These are phyloP conservation scores for Monosporozyma aerobia DNA, from an alignment of 805 yeast genomes.

Conservation along the genomic window DNA sequence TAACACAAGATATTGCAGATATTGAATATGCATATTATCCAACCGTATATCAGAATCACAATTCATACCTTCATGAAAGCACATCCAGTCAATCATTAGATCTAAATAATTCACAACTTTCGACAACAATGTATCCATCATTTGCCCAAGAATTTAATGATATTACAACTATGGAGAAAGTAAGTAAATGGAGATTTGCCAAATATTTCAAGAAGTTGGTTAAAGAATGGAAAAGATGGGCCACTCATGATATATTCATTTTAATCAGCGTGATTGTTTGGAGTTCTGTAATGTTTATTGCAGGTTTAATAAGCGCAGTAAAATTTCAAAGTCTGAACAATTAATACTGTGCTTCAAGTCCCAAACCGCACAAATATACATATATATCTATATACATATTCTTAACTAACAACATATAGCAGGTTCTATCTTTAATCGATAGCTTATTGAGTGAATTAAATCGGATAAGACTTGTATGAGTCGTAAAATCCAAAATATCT, in stretches of 20 bases:
- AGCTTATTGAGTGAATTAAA: neutral
- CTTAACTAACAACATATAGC: neutral
- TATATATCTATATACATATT: neutral
- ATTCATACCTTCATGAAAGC: neutral
- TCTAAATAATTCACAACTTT: conserved; percentile 1
- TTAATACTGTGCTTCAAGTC: neutral
- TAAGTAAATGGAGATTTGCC: neutral
- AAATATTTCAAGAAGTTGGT: conserved; percentile 1
- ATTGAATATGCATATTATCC: conserved; percentile 2
- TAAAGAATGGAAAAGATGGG: conserved; percentile 12
- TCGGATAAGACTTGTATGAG: neutral
- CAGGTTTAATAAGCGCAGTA: conserved; percentile 10
- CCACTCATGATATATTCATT: conserved; percentile 11
- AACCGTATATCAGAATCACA: neutral
- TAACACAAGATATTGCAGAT: neutral
- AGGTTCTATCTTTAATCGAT: neutral
- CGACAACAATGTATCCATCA: neutral
- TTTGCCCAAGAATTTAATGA: neutral
- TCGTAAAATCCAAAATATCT: neutral
- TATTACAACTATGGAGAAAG: neutral
- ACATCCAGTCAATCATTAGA: neutral
- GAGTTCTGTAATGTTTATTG: conserved; percentile 12
- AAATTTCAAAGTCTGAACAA: neutral
- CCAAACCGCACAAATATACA: neutral
- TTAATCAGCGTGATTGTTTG: conserved; percentile 12